These are phyloP conservation scores for Xerocomus amazonicus DNA, from an alignment of 1,284 basidiomycete species.

Conservation along the genomic window DNA sequence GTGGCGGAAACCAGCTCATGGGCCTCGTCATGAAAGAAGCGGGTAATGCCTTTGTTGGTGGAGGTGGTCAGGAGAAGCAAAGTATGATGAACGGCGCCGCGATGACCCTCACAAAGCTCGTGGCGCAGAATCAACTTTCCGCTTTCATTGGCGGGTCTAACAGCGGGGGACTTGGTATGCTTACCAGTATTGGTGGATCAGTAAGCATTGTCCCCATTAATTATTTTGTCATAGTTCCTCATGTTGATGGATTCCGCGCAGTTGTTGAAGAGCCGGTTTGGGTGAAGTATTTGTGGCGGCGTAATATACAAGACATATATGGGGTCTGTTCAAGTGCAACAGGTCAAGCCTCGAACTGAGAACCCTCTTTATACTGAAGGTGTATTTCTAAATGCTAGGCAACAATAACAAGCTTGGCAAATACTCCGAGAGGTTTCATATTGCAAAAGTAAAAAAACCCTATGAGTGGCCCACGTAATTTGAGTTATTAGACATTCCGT, in stretches of 20 bases:
- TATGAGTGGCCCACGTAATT: too few relatives aligned
- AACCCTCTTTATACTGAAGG: too few relatives aligned
- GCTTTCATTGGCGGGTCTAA: slow-evolving; percentile 51
- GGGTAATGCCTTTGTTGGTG: slow-evolving; percentile 68
- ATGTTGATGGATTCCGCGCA: neutral
- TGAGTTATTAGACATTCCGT: too few relatives aligned
- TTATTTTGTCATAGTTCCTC: neutral
- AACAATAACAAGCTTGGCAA: too few relatives aligned
- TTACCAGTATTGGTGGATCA: slow-evolving; percentile 53
- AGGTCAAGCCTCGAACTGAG: too few relatives aligned
- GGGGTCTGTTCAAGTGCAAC: too few relatives aligned
- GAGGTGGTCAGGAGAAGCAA: slow-evolving; percentile 68
- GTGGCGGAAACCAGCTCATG: slow-evolving; percentile 60
- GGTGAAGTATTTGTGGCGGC: slow-evolving; percentile 10
- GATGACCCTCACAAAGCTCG: slow-evolving; percentile 79
- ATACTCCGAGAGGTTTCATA: too few relatives aligned
- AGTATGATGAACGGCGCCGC: slow-evolving; percentile 80
- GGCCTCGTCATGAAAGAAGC: slow-evolving; percentile 82
- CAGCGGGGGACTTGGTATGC: slow-evolving; percentile 59
- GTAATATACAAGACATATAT: neutral
- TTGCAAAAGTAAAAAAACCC: too few relatives aligned
- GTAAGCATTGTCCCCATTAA: slow-evolving; percentile 1
- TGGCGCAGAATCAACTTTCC: slow-evolving; percentile 64
- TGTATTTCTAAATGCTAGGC: too few relatives aligned
- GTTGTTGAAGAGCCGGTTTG: slow-evolving; percentile 40